These are phyloP conservation scores for Metschnikowia henanensis DNA, from an alignment of 805 yeast species.

Conservation along the genomic window DNA sequence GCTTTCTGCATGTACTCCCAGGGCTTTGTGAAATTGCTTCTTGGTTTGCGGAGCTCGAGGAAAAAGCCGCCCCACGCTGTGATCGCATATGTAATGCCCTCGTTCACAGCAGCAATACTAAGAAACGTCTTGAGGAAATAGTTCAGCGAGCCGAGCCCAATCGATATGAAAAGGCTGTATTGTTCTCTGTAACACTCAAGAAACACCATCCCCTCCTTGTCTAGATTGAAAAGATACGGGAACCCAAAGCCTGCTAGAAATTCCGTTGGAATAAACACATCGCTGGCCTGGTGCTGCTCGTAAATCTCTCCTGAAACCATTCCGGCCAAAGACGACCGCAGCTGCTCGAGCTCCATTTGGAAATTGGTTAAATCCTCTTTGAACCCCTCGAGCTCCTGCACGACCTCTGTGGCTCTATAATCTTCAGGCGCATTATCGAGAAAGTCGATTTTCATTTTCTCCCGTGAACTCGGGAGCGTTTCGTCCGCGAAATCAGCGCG, in stretches of 20 bases:
- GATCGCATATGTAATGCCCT: conserved; percentile 19
- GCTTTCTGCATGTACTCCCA: conserved; percentile 23
- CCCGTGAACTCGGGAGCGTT: not conserved
- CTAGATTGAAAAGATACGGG: conserved; percentile 12
- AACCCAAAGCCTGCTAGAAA: conserved; percentile 8
- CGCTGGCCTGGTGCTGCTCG: not conserved
- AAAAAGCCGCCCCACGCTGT: conserved; percentile 25
- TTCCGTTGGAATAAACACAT: conserved; percentile 5
- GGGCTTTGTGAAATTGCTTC: conserved; percentile 18
- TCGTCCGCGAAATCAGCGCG: no score
- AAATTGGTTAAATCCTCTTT: conserved; percentile 16
- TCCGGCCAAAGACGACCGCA: conserved; percentile 1
- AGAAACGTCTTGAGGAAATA: conserved; percentile 23
- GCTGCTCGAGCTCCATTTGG: conserved; percentile 17
- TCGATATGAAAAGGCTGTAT: conserved; percentile 18
- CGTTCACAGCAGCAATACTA: conserved; percentile 15
- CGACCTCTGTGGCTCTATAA: conserved; percentile 9
- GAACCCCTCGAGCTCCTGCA: conserved; percentile 16
- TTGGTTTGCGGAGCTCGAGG: conserved; percentile 17
- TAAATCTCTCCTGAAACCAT: not conserved
- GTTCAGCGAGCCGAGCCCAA: conserved; percentile 20
- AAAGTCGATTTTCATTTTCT: conserved; percentile 7
- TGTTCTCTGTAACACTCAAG: conserved; percentile 19
- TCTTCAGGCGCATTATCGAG: conserved; percentile 6
- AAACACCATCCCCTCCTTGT: conserved; percentile 18